phyloP scores from a whole-genome alignment of 192 early-diverging fungal species.

The Irineochytrium annulatum region DNA sequence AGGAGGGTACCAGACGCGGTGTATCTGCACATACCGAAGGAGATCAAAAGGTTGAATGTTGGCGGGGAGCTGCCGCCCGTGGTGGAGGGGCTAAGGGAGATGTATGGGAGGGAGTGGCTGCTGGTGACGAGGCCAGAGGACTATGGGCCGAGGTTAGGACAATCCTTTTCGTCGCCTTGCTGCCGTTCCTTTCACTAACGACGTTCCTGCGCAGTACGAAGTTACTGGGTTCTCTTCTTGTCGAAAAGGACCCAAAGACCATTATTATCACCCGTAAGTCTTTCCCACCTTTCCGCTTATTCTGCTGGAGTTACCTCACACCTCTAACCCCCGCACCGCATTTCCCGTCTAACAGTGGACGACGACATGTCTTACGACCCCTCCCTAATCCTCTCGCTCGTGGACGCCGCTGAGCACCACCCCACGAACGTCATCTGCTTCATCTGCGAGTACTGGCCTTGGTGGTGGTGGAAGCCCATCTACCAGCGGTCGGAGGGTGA shows the following conservation, averaged over 20 bases:
- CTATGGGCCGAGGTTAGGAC: background rate
- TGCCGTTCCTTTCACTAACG: too few species aligned
- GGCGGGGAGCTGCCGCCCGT: background rate
- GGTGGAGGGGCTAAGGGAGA: background rate
- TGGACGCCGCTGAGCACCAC: slow-evolving; percentile 5
- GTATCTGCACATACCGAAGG: slow-evolving; percentile 4
- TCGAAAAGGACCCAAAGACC: slow-evolving; percentile 11
- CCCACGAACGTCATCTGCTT: slow-evolving; percentile 3
- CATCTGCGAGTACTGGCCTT: slow-evolving; percentile 19
- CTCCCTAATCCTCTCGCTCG: slow-evolving; percentile 7
- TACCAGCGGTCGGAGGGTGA: background rate
- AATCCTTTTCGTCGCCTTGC: too few species aligned
- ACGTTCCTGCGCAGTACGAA: slow-evolving; percentile 9
- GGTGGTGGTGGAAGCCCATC: background rate
- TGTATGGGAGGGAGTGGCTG: slow-evolving; percentile 2
- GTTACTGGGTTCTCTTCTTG: slow-evolving; percentile 14
- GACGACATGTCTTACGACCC: slow-evolving; percentile 12
- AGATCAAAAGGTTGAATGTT: background rate
- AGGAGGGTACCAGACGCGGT: background rate
- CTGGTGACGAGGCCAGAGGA: slow-evolving; percentile 4
- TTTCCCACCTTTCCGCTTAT: background rate
- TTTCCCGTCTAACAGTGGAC: slow-evolving; percentile 2
- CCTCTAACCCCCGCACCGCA: background rate
- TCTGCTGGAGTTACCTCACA: background rate
- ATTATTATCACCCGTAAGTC: slow-evolving; percentile 10